These are phyloP conservation scores for Poa annua DNA, from an alignment of 176 grass and related monocot species.

Conservation along the genomic window DNA sequence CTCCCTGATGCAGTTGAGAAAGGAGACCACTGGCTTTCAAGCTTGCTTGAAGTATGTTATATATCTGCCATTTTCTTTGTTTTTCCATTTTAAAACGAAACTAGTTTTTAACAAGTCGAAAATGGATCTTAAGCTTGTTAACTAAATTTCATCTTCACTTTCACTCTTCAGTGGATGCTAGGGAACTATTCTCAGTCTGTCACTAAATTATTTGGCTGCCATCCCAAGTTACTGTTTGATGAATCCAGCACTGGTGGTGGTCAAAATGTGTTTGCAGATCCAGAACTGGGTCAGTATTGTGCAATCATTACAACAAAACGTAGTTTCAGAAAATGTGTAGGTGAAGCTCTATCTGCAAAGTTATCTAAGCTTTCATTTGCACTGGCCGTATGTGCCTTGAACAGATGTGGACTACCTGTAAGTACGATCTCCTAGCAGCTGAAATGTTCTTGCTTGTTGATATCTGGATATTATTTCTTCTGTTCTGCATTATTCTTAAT, in stretches of 20 bases:
- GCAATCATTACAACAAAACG: slow-evolving; percentile 68
- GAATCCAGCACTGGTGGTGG: slow-evolving; percentile 37
- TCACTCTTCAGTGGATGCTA: slow-evolving; percentile 80
- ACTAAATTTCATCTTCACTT: slow-evolving; percentile 43
- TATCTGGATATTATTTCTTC: slow-evolving; percentile 34
- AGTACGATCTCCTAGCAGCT: slow-evolving; percentile 49
- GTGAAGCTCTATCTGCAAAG: slow-evolving; percentile 66
- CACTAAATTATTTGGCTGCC: slow-evolving; percentile 58
- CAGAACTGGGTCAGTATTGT: slow-evolving; percentile 83
- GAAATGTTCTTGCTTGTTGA: slow-evolving; percentile 5
- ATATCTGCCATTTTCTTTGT: slow-evolving; percentile 33
- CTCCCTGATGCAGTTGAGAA: slow-evolving; percentile 85
- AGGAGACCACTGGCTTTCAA: slow-evolving; percentile 84
- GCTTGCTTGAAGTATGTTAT: slow-evolving; percentile 82
- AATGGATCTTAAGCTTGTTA: slow-evolving; percentile 42
- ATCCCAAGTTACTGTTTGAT: slow-evolving; percentile 43
- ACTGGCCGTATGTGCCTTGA: slow-evolving; percentile 65
- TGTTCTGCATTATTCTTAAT: slow-evolving; percentile 49
- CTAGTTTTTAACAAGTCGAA: slow-evolving; percentile 32
- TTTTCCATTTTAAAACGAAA: slow-evolving; percentile 30
- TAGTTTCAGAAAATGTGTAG: slow-evolving; percentile 81
- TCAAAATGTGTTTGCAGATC: slow-evolving; percentile 63
- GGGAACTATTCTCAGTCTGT: slow-evolving; percentile 79
- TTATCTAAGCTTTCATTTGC: slow-evolving; percentile 75
- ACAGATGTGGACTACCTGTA: slow-evolving; percentile 90